Base-by-base conservation (phyloP, 2,329 filamentous ascomycete genomes). In the Sarocladium oryzae region DNA sequence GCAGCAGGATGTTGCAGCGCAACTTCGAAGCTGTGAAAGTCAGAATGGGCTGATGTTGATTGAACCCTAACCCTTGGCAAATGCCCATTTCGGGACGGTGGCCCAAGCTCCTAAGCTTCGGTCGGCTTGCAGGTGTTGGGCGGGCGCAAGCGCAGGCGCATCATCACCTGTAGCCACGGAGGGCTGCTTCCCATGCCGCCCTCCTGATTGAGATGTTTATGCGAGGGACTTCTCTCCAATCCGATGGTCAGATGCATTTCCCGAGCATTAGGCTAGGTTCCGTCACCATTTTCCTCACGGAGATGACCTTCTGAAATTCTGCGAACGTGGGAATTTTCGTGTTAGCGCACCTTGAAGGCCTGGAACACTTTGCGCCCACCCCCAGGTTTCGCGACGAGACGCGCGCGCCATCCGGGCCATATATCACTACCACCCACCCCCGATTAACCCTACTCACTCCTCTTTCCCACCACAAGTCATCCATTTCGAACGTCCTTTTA, bases 41-140 rank as follows among this genome's bases (percentile, higher is more conserved):
- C 26, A 48, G 43, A 48, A 23, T 48, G 43, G 43, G 10, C 43
- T 48, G 43, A 48, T 48, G 43, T 48, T 26, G n/a, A n/a, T 45
- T 23, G 37, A 21, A 26, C 40, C 40, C 40, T 28, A 30, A 45
- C 24, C 40, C 40, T 28, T 4, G 18, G 8, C 13, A 15, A 37
- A 6, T 6, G 6, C 13, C 8, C 35, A 37, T 7, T 20, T n/a
- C 28, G 28, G 7, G 7, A 30, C 7, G 23, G 40, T 43, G 40
- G 40, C 40, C 40, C 40, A 43, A 43, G 40, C 40, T 43, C 40
- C 40, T 8, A 40, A 43, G 40, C 40, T 43, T 26, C 40, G n/a
- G n/a, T n/a, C n/a, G n/a, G n/a, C n/a, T n/a, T n/a, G n/a, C n/a
- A n/a, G n/a, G n/a, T n/a, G n/a, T n/a, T n/a, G n/a, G n/a, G n/a